Evolutionary conservation across 164 flowering plant genomes (phyloP).

Genomic region (Aristolochia fimbriata): DNA sequence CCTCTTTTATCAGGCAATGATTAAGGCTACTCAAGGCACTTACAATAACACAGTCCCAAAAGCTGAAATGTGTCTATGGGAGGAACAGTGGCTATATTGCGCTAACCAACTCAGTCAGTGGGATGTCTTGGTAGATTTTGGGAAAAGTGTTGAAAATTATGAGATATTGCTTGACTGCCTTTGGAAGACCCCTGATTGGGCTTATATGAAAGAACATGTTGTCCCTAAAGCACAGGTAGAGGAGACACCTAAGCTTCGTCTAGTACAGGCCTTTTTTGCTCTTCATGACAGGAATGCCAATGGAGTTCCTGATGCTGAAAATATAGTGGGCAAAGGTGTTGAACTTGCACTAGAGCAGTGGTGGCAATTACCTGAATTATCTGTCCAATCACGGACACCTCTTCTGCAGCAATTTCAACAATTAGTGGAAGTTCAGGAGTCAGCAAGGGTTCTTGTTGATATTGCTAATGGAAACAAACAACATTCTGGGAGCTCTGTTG

Average conservation of each 20-base stretch:
- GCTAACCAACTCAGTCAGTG: slow-evolving; percentile 89
- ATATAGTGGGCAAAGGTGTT: slow-evolving; percentile 78
- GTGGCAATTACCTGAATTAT: slow-evolving; percentile 96
- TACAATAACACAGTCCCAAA: slow-evolving; percentile 93
- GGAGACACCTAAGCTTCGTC: slow-evolving; percentile 75
- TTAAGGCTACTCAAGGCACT: slow-evolving; percentile 98
- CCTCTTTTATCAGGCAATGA: slow-evolving; percentile 94
- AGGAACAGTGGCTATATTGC: slow-evolving; percentile 95
- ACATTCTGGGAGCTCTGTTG: slow-evolving; percentile 48
- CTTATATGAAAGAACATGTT: slow-evolving; percentile 75
- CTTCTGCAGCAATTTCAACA: slow-evolving; percentile 90
- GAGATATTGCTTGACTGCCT: slow-evolving; percentile 78
- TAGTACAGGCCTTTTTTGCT: slow-evolving; percentile 72
- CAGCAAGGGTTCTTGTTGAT: slow-evolving; percentile 71
- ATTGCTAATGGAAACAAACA: slow-evolving; percentile 83
- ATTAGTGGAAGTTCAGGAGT: slow-evolving; percentile 88
- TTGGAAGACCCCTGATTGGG: slow-evolving; percentile 91
- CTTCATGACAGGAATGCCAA: slow-evolving; percentile 80
- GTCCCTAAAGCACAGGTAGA: slow-evolving; percentile 86
- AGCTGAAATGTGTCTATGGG: slow-evolving; percentile 99
- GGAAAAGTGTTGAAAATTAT: slow-evolving; percentile 69
- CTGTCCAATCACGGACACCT: slow-evolving; percentile 73
- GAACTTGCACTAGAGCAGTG: slow-evolving; percentile 84
- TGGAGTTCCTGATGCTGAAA: slow-evolving; percentile 89
- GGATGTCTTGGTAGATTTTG: slow-evolving; percentile 88